Base-by-base conservation (phyloP, 805 yeast genomes). In the Wickerhamomyces alni region DNA sequence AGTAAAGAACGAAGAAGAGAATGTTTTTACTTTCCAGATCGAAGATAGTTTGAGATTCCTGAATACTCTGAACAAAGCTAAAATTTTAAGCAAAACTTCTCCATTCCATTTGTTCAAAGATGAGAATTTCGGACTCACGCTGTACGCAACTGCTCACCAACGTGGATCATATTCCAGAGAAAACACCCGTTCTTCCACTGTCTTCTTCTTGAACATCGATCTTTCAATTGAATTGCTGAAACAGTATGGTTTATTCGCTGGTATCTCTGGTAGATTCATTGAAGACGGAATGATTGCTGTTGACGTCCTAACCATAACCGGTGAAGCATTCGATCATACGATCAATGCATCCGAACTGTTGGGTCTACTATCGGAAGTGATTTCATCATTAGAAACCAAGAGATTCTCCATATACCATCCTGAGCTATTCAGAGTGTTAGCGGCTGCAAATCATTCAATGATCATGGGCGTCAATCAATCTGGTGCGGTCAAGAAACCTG, bases 91-190 rank as follows among this genome's bases (percentile, higher is more conserved):
- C 54, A 89, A 91, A 54, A 74, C 80, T 2, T 83, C 87, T 35
- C 89, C 96, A 3, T 87, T 89, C 62, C 96, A 89, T 63, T 63
- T 91, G 25, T 91, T 91, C 67, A 77, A 73, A 47, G 66, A 75
- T 3, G 46, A 52, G 10, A 58, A 59, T 21, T 59, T 59, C 39
- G 67, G 67, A 28, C 41, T 66, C 43, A 52, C 69, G 27, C 51
- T 81, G 1, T 84, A 74, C 55, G 77, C 78, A 11, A 76, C 88
- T 3, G 93, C 93, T 0, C 94, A 85, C 54, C 85, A 80, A 48
- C 48, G 62, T 2, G 50, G 61, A 0, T 63, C 70, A 1, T 85
- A 82, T 51, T 55, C 53, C 6, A 55, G 54, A 5, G 95, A 85
- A 52, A 65, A 59, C 5, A 61, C 75, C 18, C 77, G 76, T 48